Evolutionary conservation across 768 basidiomycete genomes (phyloP).

Genomic region (Russula earlei): DNA sequence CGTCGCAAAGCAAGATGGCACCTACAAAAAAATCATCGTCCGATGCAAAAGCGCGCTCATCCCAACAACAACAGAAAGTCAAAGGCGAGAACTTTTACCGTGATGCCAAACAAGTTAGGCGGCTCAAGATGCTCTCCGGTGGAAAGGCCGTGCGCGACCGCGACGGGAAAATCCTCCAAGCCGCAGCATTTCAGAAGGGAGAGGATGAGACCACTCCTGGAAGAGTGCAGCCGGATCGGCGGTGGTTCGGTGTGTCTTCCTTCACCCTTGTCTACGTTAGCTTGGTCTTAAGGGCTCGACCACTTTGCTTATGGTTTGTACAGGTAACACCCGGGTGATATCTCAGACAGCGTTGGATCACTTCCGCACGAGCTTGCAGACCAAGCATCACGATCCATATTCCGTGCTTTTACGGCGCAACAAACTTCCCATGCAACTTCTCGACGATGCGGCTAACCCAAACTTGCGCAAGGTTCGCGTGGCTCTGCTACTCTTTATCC

Average conservation of each 20-base stretch:
- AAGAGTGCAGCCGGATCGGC: constrained; percentile 85
- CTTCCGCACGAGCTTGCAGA: constrained; percentile 80
- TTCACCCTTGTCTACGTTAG: not conserved
- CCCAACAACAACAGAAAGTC: constrained; percentile 51
- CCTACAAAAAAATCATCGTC: constrained; percentile 26
- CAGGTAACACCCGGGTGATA: constrained; percentile 97
- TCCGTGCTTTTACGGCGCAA: constrained; percentile 89
- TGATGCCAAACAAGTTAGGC: constrained; percentile 78
- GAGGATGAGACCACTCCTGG: constrained; percentile 87
- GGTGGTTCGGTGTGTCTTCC: constrained; percentile 89
- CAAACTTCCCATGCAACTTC: constrained; percentile 92
- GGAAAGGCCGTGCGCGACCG: constrained; percentile 87
- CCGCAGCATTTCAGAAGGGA: constrained; percentile 93
- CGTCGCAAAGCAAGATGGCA: constrained; percentile 23
- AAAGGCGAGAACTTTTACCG: constrained; percentile 99
- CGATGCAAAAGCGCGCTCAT: constrained; percentile 30
- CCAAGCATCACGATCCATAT: constrained; percentile 89
- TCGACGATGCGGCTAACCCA: constrained; percentile 83
- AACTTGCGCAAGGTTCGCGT: constrained; percentile 61
- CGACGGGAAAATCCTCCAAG: constrained; percentile 86
- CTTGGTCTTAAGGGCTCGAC: not conserved
- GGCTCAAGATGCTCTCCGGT: constrained; percentile 87
- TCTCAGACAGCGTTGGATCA: constrained; percentile 94
- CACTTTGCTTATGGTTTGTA: not conserved
- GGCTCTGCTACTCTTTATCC: not conserved